phyloP scores from a whole-genome alignment of 139 green algal genomes.

The Coelastrella sp. region DNA sequence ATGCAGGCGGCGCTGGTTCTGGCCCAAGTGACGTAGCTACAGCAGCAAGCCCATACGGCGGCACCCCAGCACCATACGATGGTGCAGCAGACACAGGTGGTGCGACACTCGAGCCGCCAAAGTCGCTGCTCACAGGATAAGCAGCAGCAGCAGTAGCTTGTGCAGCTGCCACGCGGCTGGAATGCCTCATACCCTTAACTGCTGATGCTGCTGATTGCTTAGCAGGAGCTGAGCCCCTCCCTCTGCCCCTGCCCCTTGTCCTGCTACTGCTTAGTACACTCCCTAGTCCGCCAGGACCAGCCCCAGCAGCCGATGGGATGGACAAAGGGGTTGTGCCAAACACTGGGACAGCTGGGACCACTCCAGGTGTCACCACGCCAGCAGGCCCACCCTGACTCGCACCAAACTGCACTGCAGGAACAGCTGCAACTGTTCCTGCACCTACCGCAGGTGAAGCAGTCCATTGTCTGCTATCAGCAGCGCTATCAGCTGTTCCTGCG shows the following conservation, averaged over 20 bases:
- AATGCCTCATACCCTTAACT: not conserved
- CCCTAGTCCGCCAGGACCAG: not conserved
- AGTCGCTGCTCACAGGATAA: too few species aligned
- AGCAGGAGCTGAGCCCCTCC: not conserved
- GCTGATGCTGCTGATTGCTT: slow-evolving; percentile 11
- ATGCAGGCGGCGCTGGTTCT: not conserved
- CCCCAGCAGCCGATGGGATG: not conserved
- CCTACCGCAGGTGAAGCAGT: too few species aligned
- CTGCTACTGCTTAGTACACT: not conserved
- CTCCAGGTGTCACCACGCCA: not conserved
- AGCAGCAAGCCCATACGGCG: not conserved
- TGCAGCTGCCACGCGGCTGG: not conserved
- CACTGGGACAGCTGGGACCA: not conserved
- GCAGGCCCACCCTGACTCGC: not conserved
- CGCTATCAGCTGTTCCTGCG: too few species aligned
- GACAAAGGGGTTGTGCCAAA: not conserved
- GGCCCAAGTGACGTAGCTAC: not conserved
- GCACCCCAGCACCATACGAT: not conserved
- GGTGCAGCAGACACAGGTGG: too few species aligned
- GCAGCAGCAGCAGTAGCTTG: too few species aligned
- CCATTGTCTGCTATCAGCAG: too few species aligned
- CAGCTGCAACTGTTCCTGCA: not conserved
- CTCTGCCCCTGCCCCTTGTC: not conserved
- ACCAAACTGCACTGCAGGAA: not conserved
- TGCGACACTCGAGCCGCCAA: too few species aligned